Percentiles rank a stretch among this genome's conserved stretches.
phyloP scores from a whole-genome alignment of 2,329 filamentous ascomycete genomes.

The Claviceps capensis region DNA sequence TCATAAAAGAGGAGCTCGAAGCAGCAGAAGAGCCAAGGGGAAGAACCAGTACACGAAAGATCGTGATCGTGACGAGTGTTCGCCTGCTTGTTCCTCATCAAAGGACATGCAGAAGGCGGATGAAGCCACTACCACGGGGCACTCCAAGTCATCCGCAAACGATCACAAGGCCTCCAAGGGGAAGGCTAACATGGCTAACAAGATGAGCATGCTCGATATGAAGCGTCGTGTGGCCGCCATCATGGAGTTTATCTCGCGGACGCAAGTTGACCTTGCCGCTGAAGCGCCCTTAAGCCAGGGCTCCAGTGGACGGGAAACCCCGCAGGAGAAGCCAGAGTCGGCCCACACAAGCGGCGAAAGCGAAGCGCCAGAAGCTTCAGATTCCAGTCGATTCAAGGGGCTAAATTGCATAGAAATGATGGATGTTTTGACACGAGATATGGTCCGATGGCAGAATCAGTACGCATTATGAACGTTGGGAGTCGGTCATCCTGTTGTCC shows the following conservation, averaged over 20 bases:
- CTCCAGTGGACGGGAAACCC: conserved; percentile 19
- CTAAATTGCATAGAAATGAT: conserved; percentile 80
- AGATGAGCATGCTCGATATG: conserved; percentile 78
- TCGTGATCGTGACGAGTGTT: conserved; percentile 45
- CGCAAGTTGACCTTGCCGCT: conserved; percentile 73
- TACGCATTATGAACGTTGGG: conserved; percentile 28
- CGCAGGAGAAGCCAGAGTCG: conserved; percentile 21
- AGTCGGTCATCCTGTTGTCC: background rate
- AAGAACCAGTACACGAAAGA: conserved; percentile 78
- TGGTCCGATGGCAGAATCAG: conserved; percentile 76
- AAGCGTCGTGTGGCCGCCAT: conserved; percentile 72
- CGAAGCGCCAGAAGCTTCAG: conserved; percentile 11
- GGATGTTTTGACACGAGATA: conserved; percentile 66
- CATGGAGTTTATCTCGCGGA: conserved; percentile 78
- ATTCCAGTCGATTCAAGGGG: conserved; percentile 51
- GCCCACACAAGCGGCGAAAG: conserved; percentile 22
- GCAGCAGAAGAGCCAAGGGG: conserved; percentile 54
- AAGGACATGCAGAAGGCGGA: conserved; percentile 30
- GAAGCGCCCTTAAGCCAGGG: conserved; percentile 35
- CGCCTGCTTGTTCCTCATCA: conserved; percentile 42
- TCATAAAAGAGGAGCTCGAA: conserved; percentile 46
- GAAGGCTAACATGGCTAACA: conserved; percentile 41
- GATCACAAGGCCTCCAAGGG: conserved; percentile 41
- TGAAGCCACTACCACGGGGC: conserved; percentile 16
- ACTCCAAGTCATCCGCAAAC: conserved; percentile 22